Evolutionary conservation across 257 asterid species (phyloP).

Genomic region (Leptodermis oblonga): DNA sequence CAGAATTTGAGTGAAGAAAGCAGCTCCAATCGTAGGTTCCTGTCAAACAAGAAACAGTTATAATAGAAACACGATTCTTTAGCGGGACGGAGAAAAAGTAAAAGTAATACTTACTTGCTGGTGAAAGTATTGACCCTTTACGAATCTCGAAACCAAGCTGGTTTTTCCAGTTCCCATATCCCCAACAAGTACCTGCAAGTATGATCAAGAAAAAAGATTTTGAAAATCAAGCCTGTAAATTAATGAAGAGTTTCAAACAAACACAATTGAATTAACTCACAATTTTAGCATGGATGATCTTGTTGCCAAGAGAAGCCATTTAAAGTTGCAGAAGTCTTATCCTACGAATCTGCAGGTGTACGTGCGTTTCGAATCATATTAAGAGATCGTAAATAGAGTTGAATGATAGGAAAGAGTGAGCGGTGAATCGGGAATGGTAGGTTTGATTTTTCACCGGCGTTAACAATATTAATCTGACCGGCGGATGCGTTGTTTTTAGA

Average conservation of each 20-base stretch:
- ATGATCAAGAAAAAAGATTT: not conserved
- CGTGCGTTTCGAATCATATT: too few relatives aligned
- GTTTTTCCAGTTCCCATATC: slow-evolving; percentile 33
- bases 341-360: not conserved
- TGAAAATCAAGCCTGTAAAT: not conserved
- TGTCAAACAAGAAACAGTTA: not conserved
- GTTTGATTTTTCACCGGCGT: not conserved
- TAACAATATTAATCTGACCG: not conserved
- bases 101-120: too few relatives aligned
- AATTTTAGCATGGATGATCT: slow-evolving; percentile 19
- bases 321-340: not conserved
- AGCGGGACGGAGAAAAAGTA: too few relatives aligned
- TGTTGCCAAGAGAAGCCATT: slow-evolving; percentile 21
- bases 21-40: slow-evolving; percentile 29
- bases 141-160: slow-evolving; percentile 27
- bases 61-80: too few relatives aligned
- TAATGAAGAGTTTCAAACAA: not conserved
- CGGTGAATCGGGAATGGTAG: slow-evolving; percentile 9
- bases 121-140: slow-evolving; percentile 21
- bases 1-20: slow-evolving; percentile 25
- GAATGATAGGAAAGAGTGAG: not conserved
- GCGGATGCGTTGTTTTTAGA: slow-evolving; percentile 1
- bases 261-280: too few relatives aligned
- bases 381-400: not conserved
- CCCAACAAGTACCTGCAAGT: slow-evolving; percentile 24